Conservation (phyloP, 495 filamentous ascomycete genomes). For the Tricharina praecox region DNA sequence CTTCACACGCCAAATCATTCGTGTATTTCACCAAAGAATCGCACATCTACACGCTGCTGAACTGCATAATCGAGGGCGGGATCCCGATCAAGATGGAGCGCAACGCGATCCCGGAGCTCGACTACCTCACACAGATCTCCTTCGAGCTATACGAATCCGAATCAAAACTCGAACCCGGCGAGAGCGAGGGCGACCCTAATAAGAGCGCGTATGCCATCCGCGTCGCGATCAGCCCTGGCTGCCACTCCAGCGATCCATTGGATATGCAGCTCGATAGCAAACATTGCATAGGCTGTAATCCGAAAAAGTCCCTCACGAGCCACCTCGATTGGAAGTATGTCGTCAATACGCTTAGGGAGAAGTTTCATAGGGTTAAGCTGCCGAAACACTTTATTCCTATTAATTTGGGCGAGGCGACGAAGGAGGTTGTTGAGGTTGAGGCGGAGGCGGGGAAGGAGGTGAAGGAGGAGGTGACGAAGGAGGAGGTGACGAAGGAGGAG, state of each 20-base stretch:
- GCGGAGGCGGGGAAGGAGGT: neutral
- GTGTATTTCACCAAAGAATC: conserved; percentile 99
- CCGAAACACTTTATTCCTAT: conserved; percentile 86
- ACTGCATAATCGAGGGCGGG: conserved; percentile 93
- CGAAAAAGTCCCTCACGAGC: conserved; percentile 71
- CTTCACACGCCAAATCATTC: conserved; percentile 80
- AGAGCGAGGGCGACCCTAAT: conserved; percentile 35
- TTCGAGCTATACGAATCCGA: conserved; percentile 95
- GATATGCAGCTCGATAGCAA: conserved; percentile 91
- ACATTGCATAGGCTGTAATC: conserved; percentile 85
- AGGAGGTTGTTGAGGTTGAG: conserved; percentile 1
- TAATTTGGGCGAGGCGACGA: conserved; percentile 39
- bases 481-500: neutral
- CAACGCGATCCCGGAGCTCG: conserved; percentile 84
- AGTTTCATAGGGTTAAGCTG: conserved; percentile 88
- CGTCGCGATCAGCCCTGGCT: conserved; percentile 87
- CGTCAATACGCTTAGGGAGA: conserved; percentile 80
- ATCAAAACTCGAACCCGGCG: conserved; percentile 27
- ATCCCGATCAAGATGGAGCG: conserved; percentile 63
- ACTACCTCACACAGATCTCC: conserved; percentile 93
- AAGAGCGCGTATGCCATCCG: conserved; percentile 85
- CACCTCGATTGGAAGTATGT: conserved; percentile 91
- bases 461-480: too few relatives aligned
- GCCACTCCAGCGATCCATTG: conserved; percentile 84
- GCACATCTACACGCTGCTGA: conserved; percentile 93